These are phyloP conservation scores for Leishmania gerbilli DNA, from an alignment of 208 protist species.

Conservation along the genomic window DNA sequence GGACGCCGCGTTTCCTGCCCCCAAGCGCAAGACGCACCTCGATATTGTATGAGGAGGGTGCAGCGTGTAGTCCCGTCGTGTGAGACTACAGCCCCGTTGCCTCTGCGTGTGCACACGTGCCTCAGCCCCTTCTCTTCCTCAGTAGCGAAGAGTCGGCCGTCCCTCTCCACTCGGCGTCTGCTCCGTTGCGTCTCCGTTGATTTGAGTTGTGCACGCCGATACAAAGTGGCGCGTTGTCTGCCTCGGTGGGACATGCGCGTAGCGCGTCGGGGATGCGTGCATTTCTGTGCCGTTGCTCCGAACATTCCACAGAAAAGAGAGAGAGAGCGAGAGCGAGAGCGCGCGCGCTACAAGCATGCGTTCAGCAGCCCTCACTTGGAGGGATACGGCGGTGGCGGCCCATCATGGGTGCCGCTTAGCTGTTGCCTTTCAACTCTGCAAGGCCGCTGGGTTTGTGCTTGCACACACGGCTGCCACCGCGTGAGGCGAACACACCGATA, in stretches of 20 bases:
- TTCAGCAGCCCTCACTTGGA: neutral
- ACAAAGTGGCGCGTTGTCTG: neutral
- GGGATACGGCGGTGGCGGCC: neutral
- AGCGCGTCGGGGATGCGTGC: no score
- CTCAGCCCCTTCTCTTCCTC: neutral
- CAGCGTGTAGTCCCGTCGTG: neutral
- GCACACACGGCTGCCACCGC: neutral
- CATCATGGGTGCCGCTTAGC: neutral
- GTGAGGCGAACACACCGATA: neutral
- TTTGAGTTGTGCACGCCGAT: neutral
- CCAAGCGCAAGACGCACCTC: slow-evolving; percentile 31
- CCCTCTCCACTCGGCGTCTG: neutral
- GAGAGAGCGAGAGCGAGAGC: no score
- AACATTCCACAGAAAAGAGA: no score
- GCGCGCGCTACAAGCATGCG: neutral
- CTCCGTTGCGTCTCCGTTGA: neutral
- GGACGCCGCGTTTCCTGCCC: slow-evolving; percentile 37
- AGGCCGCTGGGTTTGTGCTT: neutral
- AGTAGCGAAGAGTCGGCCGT: neutral
- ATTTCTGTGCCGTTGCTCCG: no score
- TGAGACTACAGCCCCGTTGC: neutral
- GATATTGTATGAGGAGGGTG: slow-evolving; percentile 38
- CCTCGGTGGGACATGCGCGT: neutral
- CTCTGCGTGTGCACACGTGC: neutral
- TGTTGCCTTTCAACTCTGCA: neutral